These are phyloP conservation scores for Nymphaea colorata DNA, from an alignment of 164 flowering plant species.

Conservation along the genomic window DNA sequence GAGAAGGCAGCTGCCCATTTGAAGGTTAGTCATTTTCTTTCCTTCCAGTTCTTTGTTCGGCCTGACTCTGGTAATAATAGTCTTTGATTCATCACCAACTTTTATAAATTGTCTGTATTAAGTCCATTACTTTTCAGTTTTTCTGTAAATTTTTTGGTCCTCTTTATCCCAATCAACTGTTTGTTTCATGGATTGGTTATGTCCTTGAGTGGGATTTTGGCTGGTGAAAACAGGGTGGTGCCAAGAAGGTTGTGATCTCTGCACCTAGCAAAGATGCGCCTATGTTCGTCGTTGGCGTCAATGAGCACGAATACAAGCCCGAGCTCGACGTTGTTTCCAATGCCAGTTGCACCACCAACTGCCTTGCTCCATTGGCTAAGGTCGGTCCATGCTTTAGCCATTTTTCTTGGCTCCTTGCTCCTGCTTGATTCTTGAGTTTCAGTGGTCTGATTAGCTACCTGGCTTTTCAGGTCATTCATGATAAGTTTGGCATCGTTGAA, in stretches of 20 bases:
- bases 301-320: slow-evolving; percentile 70
- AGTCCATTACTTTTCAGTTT: background rate
- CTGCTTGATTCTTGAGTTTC: background rate
- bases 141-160: background rate
- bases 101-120: background rate
- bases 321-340: slow-evolving; percentile 75
- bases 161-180: background rate
- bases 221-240: slow-evolving; percentile 58
- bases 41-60: background rate
- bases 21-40: slow-evolving; percentile 24
- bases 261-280: slow-evolving; percentile 97
- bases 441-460: no score
- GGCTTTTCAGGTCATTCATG: slow-evolving; percentile 36
- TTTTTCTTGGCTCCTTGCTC: background rate
- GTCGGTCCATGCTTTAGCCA: slow-evolving; percentile 11
- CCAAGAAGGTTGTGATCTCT: slow-evolving; percentile 90
- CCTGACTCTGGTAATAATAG: background rate
- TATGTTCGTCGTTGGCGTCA: slow-evolving; percentile 96
- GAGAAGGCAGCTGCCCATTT: slow-evolving; percentile 56
- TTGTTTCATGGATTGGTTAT: background rate
- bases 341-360: slow-evolving; percentile 95
- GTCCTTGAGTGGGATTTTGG: background rate
- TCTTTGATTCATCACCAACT: background rate
- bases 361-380: slow-evolving; percentile 94
- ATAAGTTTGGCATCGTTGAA: slow-evolving; percentile 85